Evolutionary conservation across 495 filamentous ascomycete genomes (phyloP).

Genomic region (Jackrogersella minutella): DNA sequence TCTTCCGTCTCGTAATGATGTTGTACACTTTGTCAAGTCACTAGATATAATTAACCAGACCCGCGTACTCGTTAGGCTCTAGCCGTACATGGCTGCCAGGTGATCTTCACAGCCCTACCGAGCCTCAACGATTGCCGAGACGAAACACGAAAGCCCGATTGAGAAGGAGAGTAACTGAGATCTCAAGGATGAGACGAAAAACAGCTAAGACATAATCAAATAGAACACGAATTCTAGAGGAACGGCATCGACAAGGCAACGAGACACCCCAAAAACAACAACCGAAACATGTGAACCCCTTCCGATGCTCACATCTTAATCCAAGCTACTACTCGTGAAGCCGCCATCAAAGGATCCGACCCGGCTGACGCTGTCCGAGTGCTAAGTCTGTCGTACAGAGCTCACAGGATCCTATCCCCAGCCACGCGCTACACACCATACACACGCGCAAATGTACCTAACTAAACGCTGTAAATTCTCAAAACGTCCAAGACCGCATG

Average conservation of each 20-base stretch:
- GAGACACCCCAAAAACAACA: neutral
- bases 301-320: conserved; percentile 7
- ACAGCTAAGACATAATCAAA: neutral
- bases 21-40: no score
- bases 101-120: conserved; percentile 10
- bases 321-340: conserved; percentile 3
- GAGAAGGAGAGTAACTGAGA: neutral
- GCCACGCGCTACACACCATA: neutral
- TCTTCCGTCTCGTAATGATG: neutral
- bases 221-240: neutral
- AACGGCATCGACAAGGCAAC: neutral
- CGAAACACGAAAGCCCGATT: neutral
- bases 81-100: neutral
- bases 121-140: neutral
- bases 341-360: conserved; percentile 19
- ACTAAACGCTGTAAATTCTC: neutral
- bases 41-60: neutral
- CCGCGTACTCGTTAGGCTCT: neutral
- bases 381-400: neutral
- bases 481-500: conserved; percentile 1
- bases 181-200: neutral
- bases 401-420: conserved; percentile 7
- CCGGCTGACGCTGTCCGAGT: conserved; percentile 17
- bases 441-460: neutral
- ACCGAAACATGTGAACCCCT: conserved; percentile 1